Conservation (phyloP, 2,329 filamentous ascomycete species). For the Macrophomina tecta region DNA sequence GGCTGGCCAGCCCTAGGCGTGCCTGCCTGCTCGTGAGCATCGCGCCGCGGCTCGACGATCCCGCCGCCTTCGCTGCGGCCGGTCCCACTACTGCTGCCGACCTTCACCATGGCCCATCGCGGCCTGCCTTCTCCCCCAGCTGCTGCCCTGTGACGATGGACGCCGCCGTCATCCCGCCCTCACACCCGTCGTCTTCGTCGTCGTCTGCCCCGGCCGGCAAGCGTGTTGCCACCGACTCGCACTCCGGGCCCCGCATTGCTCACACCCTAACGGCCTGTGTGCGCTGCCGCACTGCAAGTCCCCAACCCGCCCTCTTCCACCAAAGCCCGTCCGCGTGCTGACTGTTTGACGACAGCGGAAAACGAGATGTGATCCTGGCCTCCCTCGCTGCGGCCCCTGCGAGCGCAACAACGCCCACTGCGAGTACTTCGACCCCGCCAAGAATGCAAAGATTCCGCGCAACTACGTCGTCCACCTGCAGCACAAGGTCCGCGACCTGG, state of each 20-base stretch:
- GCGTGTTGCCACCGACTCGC: constrained; percentile 9
- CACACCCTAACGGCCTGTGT: constrained; percentile 83
- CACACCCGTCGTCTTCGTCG: constrained; percentile 42
- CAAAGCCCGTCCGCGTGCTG: constrained; percentile 30
- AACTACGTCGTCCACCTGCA: constrained; percentile 93
- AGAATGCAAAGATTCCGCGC: constrained; percentile 83
- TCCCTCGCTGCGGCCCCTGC: constrained; percentile 91
- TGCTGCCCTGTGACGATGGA: constrained; percentile 38
- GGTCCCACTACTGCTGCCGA: background rate
- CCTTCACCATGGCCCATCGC: constrained; percentile 33
- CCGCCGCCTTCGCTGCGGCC: background rate
- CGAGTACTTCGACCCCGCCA: constrained; percentile 93
- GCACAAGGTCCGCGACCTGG: constrained; percentile 80
- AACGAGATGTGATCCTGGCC: constrained; percentile 90
- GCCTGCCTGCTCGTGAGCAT: constrained; percentile 10
- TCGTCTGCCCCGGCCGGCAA: constrained; percentile 13
- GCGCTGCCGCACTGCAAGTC: constrained; percentile 74
- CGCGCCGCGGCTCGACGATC: constrained; percentile 15
- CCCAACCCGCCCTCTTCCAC: background rate
- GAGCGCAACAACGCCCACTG: constrained; percentile 89
- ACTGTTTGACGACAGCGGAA: constrained; percentile 69
- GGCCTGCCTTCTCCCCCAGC: constrained; percentile 34
- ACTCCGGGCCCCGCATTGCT: constrained; percentile 65
- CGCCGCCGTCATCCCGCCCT: constrained; percentile 28
- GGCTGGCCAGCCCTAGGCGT: background rate